Evolutionary conservation across 2,329 filamentous ascomycete genomes (phyloP).

Genomic region (Chaetomium strumarium): DNA sequence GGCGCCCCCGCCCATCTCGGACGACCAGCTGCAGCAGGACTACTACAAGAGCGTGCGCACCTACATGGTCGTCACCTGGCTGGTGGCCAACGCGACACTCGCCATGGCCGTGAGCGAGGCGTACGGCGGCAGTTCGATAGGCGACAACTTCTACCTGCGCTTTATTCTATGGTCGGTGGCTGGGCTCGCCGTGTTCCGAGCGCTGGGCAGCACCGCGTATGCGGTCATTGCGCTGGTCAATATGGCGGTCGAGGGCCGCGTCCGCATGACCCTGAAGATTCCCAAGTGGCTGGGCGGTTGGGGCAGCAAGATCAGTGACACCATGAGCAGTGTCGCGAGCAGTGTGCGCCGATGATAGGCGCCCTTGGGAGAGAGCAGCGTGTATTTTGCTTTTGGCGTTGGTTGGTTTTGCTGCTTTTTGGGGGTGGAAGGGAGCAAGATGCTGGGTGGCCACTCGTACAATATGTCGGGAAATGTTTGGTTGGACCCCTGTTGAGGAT

Average conservation of each 20-base stretch:
- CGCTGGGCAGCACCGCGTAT: conserved; percentile 74
- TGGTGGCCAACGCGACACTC: conserved; percentile 84
- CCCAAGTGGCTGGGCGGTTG: conserved; percentile 41
- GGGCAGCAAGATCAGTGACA: conserved; percentile 22
- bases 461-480: no score
- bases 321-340: conserved; percentile 21
- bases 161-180: conserved; percentile 95
- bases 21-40: conserved; percentile 88
- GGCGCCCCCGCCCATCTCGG: conserved; percentile 51
- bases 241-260: conserved; percentile 77
- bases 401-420: not conserved
- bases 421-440: no score
- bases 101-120: conserved; percentile 90
- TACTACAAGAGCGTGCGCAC: conserved; percentile 97
- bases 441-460: no score
- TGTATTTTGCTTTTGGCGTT: not conserved
- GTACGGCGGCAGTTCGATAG: conserved; percentile 66
- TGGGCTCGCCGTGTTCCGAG: conserved; percentile 77
- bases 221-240: conserved; percentile 79
- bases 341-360: conserved; percentile 19
- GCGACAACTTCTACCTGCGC: conserved; percentile 81
- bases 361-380: not conserved
- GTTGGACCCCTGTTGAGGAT: not conserved
- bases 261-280: conserved; percentile 53
- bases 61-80: conserved; percentile 96